Base-by-base conservation (phyloP, 1,284 basidiomycete species). In the Leccinum angustisporum region DNA sequence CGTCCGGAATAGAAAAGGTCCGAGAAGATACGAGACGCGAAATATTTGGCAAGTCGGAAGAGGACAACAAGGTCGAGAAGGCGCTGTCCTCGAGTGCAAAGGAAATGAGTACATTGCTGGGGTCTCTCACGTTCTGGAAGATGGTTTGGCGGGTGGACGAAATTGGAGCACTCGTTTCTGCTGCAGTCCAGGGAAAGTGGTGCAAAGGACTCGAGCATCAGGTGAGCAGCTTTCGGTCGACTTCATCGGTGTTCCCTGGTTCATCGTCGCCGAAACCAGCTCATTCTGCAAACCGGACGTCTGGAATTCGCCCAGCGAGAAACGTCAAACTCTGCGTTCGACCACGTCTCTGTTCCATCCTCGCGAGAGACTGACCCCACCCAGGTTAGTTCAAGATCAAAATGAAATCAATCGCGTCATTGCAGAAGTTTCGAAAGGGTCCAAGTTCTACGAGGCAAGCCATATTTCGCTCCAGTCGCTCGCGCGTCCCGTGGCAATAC, bases 381-480 rank as follows among this genome's bases (percentile, higher is more conserved):
- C 18, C 66, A 91, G 90, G 57, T 81, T 93, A 61, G 82, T 89
- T 9, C 86, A 85, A 64, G 91, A 93, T 66, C 91, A 93, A 70
- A 83, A 83, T 25, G 90, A 90, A 71, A 90, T 92, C 43, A 93
- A 92, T 67, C 84, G 83, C 16, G 82, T 91, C 57, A 93, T 93
- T 62, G 88, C 90, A 2, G 89, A 92, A 61, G 90, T 83, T 16
- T 92, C 90, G 1, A 92, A 90, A 68, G 91, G 91, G 2, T 92
- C 91, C 43, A 90, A 91, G 72, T 93, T 90, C 74, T 93, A 92
- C 71, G 88, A 93, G 78, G 90, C 85, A 70, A 67, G 79, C 61
- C 46, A 53, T 56, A 38, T 34, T 10, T 31, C n/a, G 50, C 16
- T 54, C 30, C 52, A 33, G 52, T 43, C 27, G 40, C 48, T 48